phyloP scores from a whole-genome alignment of 2,329 filamentous ascomycete genomes.

The Pezicula rhizophila region DNA sequence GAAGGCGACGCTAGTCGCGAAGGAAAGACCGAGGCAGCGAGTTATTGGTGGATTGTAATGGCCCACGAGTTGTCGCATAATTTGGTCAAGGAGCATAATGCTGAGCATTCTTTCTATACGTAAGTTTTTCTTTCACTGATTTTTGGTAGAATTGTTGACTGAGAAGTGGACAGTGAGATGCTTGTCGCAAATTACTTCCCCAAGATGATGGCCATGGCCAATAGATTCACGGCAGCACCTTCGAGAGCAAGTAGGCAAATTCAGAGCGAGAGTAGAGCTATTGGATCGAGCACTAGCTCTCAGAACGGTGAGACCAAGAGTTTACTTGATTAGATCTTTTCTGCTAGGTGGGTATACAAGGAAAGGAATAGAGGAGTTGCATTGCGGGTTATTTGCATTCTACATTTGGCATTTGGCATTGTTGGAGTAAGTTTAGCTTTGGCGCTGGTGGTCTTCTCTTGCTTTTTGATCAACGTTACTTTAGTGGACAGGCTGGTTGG shows the following conservation, averaged over 20 bases:
- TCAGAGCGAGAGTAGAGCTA: not conserved
- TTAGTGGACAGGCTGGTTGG: too few relatives aligned
- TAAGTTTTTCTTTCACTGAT: slow-evolving; percentile 30
- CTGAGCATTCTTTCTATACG: slow-evolving; percentile 79
- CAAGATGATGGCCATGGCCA: slow-evolving; percentile 48
- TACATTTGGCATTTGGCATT: too few relatives aligned
- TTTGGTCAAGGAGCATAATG: slow-evolving; percentile 69
- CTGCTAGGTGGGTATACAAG: too few relatives aligned
- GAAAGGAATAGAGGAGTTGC: too few relatives aligned
- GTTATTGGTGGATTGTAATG: slow-evolving; percentile 93
- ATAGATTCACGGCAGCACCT: slow-evolving; percentile 6
- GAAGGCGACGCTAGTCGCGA: slow-evolving; percentile 26
- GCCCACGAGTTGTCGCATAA: slow-evolving; percentile 97
- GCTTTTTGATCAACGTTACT: too few relatives aligned
- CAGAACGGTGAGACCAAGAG: not conserved
- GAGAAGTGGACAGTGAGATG: slow-evolving; percentile 49
- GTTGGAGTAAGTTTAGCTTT: too few relatives aligned
- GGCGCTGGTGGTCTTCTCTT: too few relatives aligned
- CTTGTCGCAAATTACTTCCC: slow-evolving; percentile 74
- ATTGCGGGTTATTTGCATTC: too few relatives aligned
- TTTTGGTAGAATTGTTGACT: slow-evolving; percentile 8
- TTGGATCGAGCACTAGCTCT: not conserved
- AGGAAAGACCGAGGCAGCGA: slow-evolving; percentile 60
- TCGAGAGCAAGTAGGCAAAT: not conserved
- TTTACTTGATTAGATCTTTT: not conserved